Evolutionary conservation across 192 early-diverging fungal genomes (phyloP).

Genomic region (Entomortierella beljakovae): DNA sequence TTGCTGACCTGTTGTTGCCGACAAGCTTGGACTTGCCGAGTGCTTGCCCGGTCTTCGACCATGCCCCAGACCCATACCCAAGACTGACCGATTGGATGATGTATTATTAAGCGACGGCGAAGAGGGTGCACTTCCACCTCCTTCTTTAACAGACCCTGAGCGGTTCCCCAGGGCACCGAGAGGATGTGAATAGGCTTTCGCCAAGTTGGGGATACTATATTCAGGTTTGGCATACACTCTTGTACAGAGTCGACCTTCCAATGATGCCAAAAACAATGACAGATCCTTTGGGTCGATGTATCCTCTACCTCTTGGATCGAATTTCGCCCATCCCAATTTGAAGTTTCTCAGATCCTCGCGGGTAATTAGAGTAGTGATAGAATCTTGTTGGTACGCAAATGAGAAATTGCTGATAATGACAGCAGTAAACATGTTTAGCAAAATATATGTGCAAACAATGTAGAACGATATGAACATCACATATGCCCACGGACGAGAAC

Average conservation of each 20-base stretch:
- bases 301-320: constrained; percentile 64
- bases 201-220: constrained; percentile 26
- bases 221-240: constrained; percentile 30
- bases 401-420: constrained; percentile 72
- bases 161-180: neutral
- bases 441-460: constrained; percentile 72
- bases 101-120: constrained; percentile 19
- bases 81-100: constrained; percentile 13
- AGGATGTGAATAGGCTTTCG: constrained; percentile 14
- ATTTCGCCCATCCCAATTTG: constrained; percentile 62
- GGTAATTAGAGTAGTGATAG: constrained; percentile 64
- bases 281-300: constrained; percentile 61
- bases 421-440: constrained; percentile 69
- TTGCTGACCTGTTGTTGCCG: constrained; percentile 5
- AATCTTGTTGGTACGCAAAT: constrained; percentile 68
- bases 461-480: constrained; percentile 69
- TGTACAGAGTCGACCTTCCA: constrained; percentile 23
- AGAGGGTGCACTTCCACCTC: neutral
- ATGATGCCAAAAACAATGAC: constrained; percentile 58
- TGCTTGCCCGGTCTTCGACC: constrained; percentile 11
- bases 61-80: constrained; percentile 1
- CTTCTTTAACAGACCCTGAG: neutral
- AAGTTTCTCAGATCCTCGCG: constrained; percentile 70
- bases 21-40: constrained; percentile 21
- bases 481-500: constrained; percentile 63